Conservation (phyloP, 2,329 filamentous ascomycete genomes). For the Samsoniella hepiali region DNA sequence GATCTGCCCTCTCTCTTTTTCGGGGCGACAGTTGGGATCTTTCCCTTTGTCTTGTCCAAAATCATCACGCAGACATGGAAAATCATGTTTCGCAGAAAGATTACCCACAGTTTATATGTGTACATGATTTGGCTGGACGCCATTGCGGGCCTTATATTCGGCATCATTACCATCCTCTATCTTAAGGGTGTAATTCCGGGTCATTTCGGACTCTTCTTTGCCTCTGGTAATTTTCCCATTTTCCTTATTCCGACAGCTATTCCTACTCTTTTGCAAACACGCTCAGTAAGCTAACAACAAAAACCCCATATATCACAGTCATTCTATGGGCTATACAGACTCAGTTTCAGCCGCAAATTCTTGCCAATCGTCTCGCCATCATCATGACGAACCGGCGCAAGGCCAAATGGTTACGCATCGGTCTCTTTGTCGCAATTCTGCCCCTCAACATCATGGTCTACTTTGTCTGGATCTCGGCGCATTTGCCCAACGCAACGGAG, state of each 20-base stretch:
- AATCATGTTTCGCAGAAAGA: slow-evolving; percentile 22
- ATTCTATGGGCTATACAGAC: slow-evolving; percentile 29
- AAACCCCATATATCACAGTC: neutral
- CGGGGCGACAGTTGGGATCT: slow-evolving; percentile 27
- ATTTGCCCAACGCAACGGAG: slow-evolving; percentile 22
- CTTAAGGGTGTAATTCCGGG: slow-evolving; percentile 11
- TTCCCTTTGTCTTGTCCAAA: slow-evolving; percentile 26
- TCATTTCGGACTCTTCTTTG: neutral
- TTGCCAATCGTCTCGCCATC: slow-evolving; percentile 42
- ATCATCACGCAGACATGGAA: slow-evolving; percentile 23
- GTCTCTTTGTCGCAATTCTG: slow-evolving; percentile 32
- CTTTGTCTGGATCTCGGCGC: slow-evolving; percentile 39
- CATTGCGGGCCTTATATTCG: slow-evolving; percentile 5
- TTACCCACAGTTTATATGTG: slow-evolving; percentile 20
- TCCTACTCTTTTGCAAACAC: too few relatives aligned
- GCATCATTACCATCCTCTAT: slow-evolving; percentile 11
- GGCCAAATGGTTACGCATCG: slow-evolving; percentile 34
- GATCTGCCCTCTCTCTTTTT: slow-evolving; percentile 26
- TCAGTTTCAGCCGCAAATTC: slow-evolving; percentile 43
- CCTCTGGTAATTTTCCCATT: neutral
- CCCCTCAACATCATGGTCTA: slow-evolving; percentile 38
- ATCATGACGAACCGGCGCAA: slow-evolving; percentile 38
- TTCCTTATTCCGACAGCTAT: neutral
- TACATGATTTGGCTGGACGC: slow-evolving; percentile 17
- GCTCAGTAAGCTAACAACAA: neutral